These are phyloP conservation scores for Hericium coralloides DNA, from an alignment of 768 basidiomycete species.

Conservation along the genomic window DNA sequence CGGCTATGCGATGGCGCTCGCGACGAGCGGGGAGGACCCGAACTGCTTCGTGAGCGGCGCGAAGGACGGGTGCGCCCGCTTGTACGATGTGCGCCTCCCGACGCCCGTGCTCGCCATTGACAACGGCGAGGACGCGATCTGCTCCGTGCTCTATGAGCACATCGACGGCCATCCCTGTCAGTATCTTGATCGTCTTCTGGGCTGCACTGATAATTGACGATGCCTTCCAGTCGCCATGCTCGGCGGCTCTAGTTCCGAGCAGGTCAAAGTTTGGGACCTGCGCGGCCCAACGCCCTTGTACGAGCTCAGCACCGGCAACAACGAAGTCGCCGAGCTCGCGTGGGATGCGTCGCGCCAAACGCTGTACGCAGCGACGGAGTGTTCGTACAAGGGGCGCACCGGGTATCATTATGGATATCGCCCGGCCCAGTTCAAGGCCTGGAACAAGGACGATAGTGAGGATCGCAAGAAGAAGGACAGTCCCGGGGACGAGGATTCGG, in stretches of 20 bases:
- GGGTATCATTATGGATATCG: conserved; percentile 18
- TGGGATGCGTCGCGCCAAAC: conserved; percentile 22
- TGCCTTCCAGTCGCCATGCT: conserved; percentile 14
- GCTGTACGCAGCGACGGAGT: conserved; percentile 29
- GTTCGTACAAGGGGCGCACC: conserved; percentile 21
- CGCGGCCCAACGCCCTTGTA: conserved; percentile 28
- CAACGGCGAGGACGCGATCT: no score
- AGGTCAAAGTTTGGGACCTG: conserved; percentile 35
- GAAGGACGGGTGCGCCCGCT: neutral
- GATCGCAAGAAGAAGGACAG: neutral
- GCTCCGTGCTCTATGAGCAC: no score
- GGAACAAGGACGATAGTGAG: neutral
- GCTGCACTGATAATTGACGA: neutral
- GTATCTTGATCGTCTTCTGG: neutral
- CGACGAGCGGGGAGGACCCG: conserved; percentile 27
- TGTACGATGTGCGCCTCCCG: no score
- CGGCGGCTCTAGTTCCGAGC: conserved; percentile 23
- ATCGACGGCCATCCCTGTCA: no score
- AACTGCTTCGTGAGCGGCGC: conserved; percentile 28
- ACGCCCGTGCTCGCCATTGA: no score
- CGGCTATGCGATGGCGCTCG: conserved; percentile 22
- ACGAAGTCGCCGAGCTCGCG: conserved; percentile 24
- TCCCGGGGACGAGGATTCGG: conserved; percentile 6
- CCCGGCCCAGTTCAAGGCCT: conserved; percentile 12
- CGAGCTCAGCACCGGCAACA: conserved; percentile 39